Evolutionary conservation across 805 yeast species (phyloP).

Genomic region (Cyberlindnera bimundalis): DNA sequence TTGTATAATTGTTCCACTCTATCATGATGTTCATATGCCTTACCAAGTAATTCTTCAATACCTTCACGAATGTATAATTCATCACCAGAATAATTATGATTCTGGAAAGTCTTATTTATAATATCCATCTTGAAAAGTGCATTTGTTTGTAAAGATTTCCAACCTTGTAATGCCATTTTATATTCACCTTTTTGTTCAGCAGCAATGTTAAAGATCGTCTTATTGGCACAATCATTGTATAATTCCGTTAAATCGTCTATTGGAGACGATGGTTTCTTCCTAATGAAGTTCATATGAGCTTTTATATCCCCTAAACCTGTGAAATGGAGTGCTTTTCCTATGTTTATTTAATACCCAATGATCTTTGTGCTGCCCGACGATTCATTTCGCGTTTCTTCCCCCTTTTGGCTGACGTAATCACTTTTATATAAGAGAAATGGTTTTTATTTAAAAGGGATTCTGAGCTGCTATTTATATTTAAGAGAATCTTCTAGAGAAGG

Average conservation of each 20-base stretch:
- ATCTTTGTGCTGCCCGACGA: too few species aligned
- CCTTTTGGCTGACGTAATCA: too few species aligned
- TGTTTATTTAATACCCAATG: too few species aligned
- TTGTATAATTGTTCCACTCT: conserved; percentile 29
- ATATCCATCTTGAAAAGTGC: conserved; percentile 52
- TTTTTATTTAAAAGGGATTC: too few species aligned
- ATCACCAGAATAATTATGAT: conserved; percentile 38
- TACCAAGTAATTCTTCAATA: conserved; percentile 21
- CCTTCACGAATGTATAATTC: conserved; percentile 39
- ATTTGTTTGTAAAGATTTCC: conserved; percentile 69
- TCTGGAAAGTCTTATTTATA: conserved; percentile 40
- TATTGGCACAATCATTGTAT: conserved; percentile 60
- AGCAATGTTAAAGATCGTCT: conserved; percentile 52
- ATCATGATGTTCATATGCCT: conserved; percentile 37
- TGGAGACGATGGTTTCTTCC: conserved; percentile 59
- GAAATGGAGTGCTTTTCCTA: too few species aligned
- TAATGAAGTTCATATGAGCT: conserved; percentile 52
- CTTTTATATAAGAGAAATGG: too few species aligned
- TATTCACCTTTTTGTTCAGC: conserved; percentile 52
- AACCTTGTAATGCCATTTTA: conserved; percentile 61
- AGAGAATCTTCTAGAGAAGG: too few species aligned
- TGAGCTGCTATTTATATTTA: too few species aligned
- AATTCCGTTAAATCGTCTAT: conserved; percentile 56
- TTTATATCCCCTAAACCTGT: too few species aligned
- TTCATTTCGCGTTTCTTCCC: too few species aligned